Conservation (phyloP, 768 basidiomycete genomes). For the Boletus fagicola region DNA sequence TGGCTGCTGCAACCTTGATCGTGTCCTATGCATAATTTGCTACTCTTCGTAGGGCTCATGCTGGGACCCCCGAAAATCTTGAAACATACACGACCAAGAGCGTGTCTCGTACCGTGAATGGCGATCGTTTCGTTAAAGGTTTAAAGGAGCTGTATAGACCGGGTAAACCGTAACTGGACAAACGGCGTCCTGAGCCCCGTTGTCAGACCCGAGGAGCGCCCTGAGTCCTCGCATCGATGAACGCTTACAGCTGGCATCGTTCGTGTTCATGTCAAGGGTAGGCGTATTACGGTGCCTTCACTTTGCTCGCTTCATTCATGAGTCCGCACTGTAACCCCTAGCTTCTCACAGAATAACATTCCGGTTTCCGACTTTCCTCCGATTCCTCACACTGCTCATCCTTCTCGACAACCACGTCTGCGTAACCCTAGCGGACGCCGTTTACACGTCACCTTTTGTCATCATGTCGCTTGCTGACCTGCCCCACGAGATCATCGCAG, state of each 20-base stretch:
- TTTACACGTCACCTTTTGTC: neutral
- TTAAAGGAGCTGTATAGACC: neutral
- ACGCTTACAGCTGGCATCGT: neutral
- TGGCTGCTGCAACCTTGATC: neutral
- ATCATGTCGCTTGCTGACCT: conserved; percentile 16
- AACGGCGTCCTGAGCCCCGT: neutral
- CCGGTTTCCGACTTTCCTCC: conserved; percentile 7
- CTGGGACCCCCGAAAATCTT: neutral
- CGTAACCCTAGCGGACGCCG: neutral
- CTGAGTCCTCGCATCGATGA: neutral
- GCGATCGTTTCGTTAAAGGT: neutral
- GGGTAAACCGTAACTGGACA: neutral
- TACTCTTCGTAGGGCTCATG: neutral
- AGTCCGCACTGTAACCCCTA: neutral
- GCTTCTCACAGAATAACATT: neutral
- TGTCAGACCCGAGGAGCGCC: neutral
- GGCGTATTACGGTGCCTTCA: too few species aligned
- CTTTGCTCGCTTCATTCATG: too few species aligned
- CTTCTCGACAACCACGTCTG: neutral
- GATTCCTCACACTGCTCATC: neutral
- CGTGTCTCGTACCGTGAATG: neutral
- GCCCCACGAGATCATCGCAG: conserved; percentile 24
- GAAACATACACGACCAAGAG: neutral
- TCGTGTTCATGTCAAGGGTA: neutral
- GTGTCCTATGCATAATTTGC: neutral